These are phyloP conservation scores for Selaginella moellendorffii DNA, from an alignment of 75 land plant genomes.

Conservation along the genomic window DNA sequence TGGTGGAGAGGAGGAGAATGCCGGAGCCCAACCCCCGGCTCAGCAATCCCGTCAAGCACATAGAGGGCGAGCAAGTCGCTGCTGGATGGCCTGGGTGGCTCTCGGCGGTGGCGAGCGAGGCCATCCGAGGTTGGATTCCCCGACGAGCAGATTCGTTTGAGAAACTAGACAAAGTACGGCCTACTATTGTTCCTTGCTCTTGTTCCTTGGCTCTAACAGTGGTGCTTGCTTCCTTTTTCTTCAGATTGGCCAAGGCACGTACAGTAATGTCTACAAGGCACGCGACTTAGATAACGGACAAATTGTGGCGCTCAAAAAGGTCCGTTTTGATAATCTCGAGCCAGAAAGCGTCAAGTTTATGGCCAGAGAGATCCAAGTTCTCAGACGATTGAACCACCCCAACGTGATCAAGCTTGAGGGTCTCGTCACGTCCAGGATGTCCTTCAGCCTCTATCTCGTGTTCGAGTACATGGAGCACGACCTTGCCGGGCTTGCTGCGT, in stretches of 20 bases:
- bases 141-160: constrained; percentile 39
- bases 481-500: constrained; percentile 67
- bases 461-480: constrained; percentile 89
- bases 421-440: constrained; percentile 67
- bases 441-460: constrained; percentile 59
- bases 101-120: constrained; percentile 34
- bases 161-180: constrained; percentile 30
- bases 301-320: constrained; percentile 67
- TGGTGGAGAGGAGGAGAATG: constrained; percentile 8
- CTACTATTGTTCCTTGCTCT: no score
- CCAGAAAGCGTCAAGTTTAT: constrained; percentile 57
- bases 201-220: no score
- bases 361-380: constrained; percentile 57
- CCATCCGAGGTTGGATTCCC: constrained; percentile 36
- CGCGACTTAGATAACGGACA: constrained; percentile 46
- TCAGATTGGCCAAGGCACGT: constrained; percentile 87
- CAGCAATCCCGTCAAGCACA: constrained; percentile 20
- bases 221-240: neutral
- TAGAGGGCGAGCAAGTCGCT: constrained; percentile 34
- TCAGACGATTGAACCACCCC: constrained; percentile 48
- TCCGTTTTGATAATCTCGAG: constrained; percentile 46
- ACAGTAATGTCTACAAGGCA: constrained; percentile 87
- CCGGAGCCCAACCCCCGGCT: constrained; percentile 18
- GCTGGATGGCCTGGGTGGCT: constrained; percentile 47
- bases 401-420: constrained; percentile 65